These are phyloP conservation scores for Panicum virgatum DNA, from an alignment of 202 grass and related monocot genomes.

Conservation along the genomic window DNA sequence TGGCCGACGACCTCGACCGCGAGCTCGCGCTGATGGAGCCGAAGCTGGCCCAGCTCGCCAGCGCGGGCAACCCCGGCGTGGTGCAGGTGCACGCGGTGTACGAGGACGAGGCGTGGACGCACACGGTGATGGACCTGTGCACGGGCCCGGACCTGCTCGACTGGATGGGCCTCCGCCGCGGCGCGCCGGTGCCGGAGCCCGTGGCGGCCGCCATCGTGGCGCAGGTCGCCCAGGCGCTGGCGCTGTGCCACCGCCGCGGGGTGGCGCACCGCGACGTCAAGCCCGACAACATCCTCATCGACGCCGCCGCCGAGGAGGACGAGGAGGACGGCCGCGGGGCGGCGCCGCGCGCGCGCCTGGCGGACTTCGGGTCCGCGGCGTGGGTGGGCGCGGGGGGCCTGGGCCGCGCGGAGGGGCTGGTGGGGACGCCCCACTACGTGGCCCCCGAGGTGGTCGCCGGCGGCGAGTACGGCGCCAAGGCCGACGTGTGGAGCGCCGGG, in stretches of 20 bases:
- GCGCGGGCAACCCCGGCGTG: slow-evolving; percentile 68
- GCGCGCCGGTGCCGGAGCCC: slow-evolving; percentile 60
- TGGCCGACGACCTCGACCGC: slow-evolving; percentile 72
- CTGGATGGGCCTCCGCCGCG: slow-evolving; percentile 62
- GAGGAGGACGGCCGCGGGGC: not conserved
- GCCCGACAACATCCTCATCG: slow-evolving; percentile 88
- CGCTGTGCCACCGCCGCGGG: slow-evolving; percentile 73
- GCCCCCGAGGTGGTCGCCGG: slow-evolving; percentile 84
- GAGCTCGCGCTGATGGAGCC: slow-evolving; percentile 67
- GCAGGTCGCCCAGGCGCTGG: slow-evolving; percentile 56
- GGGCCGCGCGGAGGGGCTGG: slow-evolving; percentile 57
- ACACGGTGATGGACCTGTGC: slow-evolving; percentile 82
- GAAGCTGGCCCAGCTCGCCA: slow-evolving; percentile 68
- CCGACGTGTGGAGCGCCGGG: slow-evolving; percentile 93
- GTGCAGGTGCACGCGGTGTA: slow-evolving; percentile 74
- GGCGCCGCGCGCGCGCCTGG: slow-evolving; percentile 48
- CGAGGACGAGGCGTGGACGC: slow-evolving; percentile 85
- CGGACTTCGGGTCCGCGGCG: slow-evolving; percentile 89
- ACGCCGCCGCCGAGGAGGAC: not conserved
- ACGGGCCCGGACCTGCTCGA: slow-evolving; percentile 80
- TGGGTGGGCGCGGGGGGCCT: slow-evolving; percentile 43
- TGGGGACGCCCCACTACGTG: slow-evolving; percentile 94
- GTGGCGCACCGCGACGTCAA: slow-evolving; percentile 86
- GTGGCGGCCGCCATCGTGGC: slow-evolving; percentile 53
- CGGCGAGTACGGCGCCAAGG: slow-evolving; percentile 84